phyloP scores from a whole-genome alignment of 2,329 filamentous ascomycete species.

The Trichoderma lentiforme region DNA sequence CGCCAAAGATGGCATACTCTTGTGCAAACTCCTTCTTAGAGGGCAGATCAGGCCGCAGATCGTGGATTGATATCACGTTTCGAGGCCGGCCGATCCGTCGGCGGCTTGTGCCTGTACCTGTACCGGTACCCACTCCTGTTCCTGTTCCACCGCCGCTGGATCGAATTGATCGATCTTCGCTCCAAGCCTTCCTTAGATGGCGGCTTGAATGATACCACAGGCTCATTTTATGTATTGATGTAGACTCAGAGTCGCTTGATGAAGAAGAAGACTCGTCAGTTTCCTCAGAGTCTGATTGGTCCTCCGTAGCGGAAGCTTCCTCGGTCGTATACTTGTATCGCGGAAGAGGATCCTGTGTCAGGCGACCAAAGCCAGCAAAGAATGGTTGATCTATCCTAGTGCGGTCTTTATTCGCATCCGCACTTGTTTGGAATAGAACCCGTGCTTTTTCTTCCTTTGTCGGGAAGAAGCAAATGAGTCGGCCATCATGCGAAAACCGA shows the following conservation, averaged over 20 bases:
- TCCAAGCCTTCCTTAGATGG: conserved; percentile 53
- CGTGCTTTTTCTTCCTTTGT: conserved; percentile 61
- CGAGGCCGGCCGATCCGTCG: conserved; percentile 51
- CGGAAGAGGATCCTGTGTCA: conserved; percentile 50
- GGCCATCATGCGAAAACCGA: conserved; percentile 59
- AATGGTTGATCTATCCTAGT: conserved; percentile 49
- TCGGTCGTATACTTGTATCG: conserved; percentile 46
- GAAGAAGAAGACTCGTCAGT: conserved; percentile 49
- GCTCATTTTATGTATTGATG: conserved; percentile 57
- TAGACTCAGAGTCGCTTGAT: conserved; percentile 60
- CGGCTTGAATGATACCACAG: conserved; percentile 54
- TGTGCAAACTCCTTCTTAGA: conserved; percentile 73
- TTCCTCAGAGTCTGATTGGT: conserved; percentile 49
- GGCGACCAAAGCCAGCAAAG: conserved; percentile 56
- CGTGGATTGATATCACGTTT: conserved; percentile 71
- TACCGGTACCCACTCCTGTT: conserved; percentile 47
- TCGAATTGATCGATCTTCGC: conserved; percentile 53
- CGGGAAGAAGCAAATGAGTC: conserved; percentile 65
- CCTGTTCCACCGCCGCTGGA: conserved; percentile 61
- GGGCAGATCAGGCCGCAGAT: conserved; percentile 68
- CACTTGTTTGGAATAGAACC: conserved; percentile 46
- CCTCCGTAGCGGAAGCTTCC: conserved; percentile 50
- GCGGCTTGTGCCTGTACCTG: conserved; percentile 51
- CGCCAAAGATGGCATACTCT: conserved; percentile 80
- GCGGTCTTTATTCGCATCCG: conserved; percentile 46